Evolutionary conservation across 2,329 filamentous ascomycete species (phyloP).

Genomic region (Penicillium janthinellum): DNA sequence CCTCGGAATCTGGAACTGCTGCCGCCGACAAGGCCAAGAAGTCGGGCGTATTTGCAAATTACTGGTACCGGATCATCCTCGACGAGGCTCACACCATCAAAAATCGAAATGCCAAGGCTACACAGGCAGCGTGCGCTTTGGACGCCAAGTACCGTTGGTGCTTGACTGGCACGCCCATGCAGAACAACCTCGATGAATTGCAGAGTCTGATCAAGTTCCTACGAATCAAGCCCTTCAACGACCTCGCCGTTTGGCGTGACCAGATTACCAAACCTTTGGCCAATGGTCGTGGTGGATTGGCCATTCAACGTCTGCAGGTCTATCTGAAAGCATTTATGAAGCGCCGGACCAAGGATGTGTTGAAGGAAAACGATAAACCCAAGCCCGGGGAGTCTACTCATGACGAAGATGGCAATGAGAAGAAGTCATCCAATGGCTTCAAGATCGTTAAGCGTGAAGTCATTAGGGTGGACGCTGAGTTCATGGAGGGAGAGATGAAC

Average conservation of each 20-base stretch:
- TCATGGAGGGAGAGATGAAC: conserved; percentile 75
- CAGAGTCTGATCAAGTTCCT: conserved; percentile 93
- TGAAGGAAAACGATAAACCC: conserved; percentile 82
- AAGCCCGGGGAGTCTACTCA: conserved; percentile 66
- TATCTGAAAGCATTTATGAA: conserved; percentile 96
- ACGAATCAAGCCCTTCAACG: conserved; percentile 86
- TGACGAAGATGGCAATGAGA: conserved; percentile 52
- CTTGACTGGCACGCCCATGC: conserved; percentile 93
- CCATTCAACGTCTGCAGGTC: conserved; percentile 81
- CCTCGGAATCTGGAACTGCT: conserved; percentile 73
- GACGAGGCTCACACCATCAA: conserved; percentile 99
- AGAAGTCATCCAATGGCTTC: conserved; percentile 66
- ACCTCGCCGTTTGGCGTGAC: conserved; percentile 83
- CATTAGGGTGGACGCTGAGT: conserved; percentile 74
- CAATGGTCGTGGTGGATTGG: conserved; percentile 83
- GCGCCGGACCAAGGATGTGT: conserved; percentile 94
- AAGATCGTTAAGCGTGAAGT: conserved; percentile 91
- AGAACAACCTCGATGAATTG: conserved; percentile 95
- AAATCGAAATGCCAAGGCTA: conserved; percentile 93
- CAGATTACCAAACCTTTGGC: conserved; percentile 90
- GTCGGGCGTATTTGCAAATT: conserved; percentile 82
- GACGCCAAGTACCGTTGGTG: conserved; percentile 92
- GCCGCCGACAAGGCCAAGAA: conserved; percentile 67
- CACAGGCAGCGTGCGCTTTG: conserved; percentile 85
- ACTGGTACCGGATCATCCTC: conserved; percentile 94